These are phyloP conservation scores for Pyrenula massariospora DNA, from an alignment of 495 filamentous ascomycete genomes.

Conservation along the genomic window DNA sequence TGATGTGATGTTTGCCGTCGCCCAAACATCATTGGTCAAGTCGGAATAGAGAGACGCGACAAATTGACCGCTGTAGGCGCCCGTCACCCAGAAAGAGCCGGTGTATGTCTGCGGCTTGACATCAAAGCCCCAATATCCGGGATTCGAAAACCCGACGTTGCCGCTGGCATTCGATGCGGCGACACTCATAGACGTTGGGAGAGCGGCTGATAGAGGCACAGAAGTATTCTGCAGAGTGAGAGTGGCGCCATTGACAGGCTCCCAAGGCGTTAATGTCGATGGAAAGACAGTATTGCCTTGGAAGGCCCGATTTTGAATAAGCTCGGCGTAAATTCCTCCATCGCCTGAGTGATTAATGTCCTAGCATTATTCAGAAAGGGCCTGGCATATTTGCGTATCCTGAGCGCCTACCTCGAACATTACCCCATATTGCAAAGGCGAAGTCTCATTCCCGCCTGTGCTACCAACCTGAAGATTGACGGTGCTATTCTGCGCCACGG, in stretches of 20 bases:
- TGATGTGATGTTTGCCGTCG: slow-evolving; percentile 3
- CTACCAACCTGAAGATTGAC: slow-evolving; percentile 15
- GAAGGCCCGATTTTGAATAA: slow-evolving; percentile 67
- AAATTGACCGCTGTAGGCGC: slow-evolving; percentile 16
- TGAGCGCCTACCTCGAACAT: slow-evolving; percentile 41
- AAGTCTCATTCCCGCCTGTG: slow-evolving; percentile 41
- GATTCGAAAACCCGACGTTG: slow-evolving; percentile 44
- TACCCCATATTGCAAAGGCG: slow-evolving; percentile 42
- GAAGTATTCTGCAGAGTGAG: slow-evolving; percentile 34
- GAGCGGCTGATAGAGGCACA: slow-evolving; percentile 36
- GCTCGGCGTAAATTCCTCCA: slow-evolving; percentile 65
- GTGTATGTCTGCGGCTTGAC: slow-evolving; percentile 39
- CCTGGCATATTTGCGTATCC: slow-evolving; percentile 3
- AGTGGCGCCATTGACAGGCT: slow-evolving; percentile 34
- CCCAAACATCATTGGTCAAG: slow-evolving; percentile 2
- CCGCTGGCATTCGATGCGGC: slow-evolving; percentile 19
- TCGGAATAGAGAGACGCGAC: slow-evolving; percentile 7
- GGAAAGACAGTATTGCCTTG: slow-evolving; percentile 29
- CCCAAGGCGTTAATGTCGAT: slow-evolving; percentile 38
- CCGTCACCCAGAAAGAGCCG: slow-evolving; percentile 46
- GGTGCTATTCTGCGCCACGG: not conserved
- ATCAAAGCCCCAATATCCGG: slow-evolving; percentile 51
- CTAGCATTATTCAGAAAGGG: slow-evolving; percentile 12
- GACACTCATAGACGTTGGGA: slow-evolving; percentile 50
- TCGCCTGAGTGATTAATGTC: slow-evolving; percentile 68